Evolutionary conservation across 2,329 filamentous ascomycete species (phyloP), one percentile per base, ranked within the genome.

Genomic region (Curvularia spicifera): DNA sequence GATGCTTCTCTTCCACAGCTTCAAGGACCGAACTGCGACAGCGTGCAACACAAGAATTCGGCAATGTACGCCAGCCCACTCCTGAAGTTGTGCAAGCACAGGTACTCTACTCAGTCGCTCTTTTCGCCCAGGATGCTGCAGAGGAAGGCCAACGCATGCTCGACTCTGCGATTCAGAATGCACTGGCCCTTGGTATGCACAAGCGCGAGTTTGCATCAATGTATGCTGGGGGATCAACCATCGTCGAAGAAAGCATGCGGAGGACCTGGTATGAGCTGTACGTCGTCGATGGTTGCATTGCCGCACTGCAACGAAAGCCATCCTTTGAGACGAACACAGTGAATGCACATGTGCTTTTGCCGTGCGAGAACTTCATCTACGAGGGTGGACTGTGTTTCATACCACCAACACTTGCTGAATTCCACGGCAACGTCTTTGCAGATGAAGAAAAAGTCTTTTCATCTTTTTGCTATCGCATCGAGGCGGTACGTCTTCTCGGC

Each of bases 211-310:
- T 87, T 73, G 88, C 91, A 0, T 77, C 80, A 0, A 76, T 80
- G 3, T 81, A 91, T 68, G 87, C 88, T 13, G 79, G 81, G 22
- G 84, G 85, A 4, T 84, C 88, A 54, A 81, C 85, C 0, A 80
- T 91, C 1, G 73, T 91, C 3, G 89, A 92, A 71, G 92, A 96
- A 76, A 91, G 89, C 73, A 88, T 91, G 84, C 85, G 91, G 12
- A 84, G 93, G 50, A 96, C 91, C 1, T 96, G 92, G 92, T 96
- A 92, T 91, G 91, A 86, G 67, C 60, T 90, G 5, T 93, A 89
- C 70, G 83, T 91, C 15, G 84, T 91, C 5, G 91, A 95, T 71
- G 90, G 89, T 51, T 89, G 94, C 83, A 83, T 94, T 59, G 90
- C 91, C 5, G 90, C 90, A 4, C 86, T 96, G 63, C 89, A 89